Base-by-base conservation (phyloP, 345 rosid species). In the Melaleuca quinquenervia region DNA sequence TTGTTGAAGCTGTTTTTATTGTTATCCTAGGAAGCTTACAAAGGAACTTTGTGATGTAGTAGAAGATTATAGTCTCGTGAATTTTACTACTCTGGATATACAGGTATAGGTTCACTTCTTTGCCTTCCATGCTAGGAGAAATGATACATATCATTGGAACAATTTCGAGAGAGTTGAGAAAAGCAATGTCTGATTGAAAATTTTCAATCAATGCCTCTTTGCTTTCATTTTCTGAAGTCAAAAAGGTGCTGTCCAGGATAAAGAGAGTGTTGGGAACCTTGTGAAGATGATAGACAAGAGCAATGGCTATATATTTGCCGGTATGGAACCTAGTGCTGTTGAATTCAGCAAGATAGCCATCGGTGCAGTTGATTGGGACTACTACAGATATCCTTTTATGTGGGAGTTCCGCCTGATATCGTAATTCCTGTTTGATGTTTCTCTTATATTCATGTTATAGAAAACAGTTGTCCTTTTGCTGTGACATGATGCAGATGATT, bases 291-390 rank as follows among this genome's bases (percentile, higher is more conserved):
- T 95, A 84, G 98, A 94, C 91, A 93, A 93, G 92, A 91, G 90
- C 92, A 97, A 97, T 84, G 99, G 99, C 54, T 97, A 93, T 89
- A 91, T 97, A 84, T 97, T 96, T 91, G 89, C 98, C 3, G 92
- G 93, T 29, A 92, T 94, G 50, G 97, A 95, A 80, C 90, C 94
- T 85, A 96, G 94, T 90, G 99, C 97, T 55, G 95, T 93, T 86
- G 99, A 93, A 89, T 98, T 94, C 90, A 95, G 98, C 96, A 94
- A 98, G 94, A 90, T 95, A 85, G 97, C 99, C 18, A 89, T 96
- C 82, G 92, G 94, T 84, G 92, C 93, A 85, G 87, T 88, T 80
- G 95, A 94, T 84, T 95, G 99, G 99, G 99, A 96, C 53, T 98
- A 95, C 85, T 93, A 93, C 94, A 93, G 93, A 95, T 96, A 96